phyloP scores from a whole-genome alignment of 1,284 basidiomycete species.

The Ceratobasidium papillatum region DNA sequence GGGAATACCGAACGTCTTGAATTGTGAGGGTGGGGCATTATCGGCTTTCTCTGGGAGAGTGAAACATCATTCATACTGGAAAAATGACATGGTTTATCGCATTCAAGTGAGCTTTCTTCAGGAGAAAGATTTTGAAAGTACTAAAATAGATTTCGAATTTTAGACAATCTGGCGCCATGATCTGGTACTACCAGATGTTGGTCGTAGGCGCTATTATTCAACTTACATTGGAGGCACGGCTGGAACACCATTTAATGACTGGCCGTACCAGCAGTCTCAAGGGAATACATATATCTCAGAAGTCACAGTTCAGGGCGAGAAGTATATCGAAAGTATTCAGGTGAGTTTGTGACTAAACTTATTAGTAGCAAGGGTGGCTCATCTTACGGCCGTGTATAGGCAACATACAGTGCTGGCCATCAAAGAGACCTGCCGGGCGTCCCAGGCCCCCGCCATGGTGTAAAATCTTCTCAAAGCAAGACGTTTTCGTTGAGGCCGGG shows the following conservation, averaged over 20 bases:
- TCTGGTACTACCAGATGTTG: not conserved
- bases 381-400: not conserved
- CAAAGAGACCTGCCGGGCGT: not conserved
- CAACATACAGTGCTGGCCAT: not conserved
- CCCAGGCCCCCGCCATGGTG: not conserved
- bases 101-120: not conserved
- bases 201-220: not conserved
- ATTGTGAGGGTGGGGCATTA: not conserved
- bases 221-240: constrained; percentile 3
- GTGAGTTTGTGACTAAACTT: not conserved
- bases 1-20: not conserved
- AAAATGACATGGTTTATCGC: not conserved
- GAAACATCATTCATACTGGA: not conserved
- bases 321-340: constrained; percentile 17
- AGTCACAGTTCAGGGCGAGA: not conserved
- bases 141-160: no score
- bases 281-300: not conserved
- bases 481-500: not conserved
- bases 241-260: constrained; percentile 26
- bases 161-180: constrained; percentile 22
- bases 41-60: constrained; percentile 14
- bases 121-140: not conserved
- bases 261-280: not conserved
- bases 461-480: not conserved
- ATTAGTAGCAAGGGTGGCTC: not conserved